Conservation (phyloP, 2,329 filamentous ascomycete species). For the Colletotrichum sidae region DNA sequence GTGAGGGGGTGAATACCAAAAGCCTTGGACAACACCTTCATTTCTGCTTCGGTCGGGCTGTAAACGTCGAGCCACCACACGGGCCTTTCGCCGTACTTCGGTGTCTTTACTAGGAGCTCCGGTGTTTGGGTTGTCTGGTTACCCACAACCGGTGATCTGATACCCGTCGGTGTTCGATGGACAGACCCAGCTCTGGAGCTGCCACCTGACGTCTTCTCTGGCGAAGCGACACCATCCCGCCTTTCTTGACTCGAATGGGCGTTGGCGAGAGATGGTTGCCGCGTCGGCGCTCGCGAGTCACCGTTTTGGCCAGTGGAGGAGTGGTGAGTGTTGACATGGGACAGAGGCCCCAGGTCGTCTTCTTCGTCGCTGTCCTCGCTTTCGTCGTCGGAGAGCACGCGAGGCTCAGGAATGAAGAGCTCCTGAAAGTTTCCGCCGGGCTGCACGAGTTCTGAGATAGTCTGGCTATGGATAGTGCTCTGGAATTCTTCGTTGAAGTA, state of each 20-base stretch:
- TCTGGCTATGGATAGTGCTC: conserved; percentile 95
- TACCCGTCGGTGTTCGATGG: conserved; percentile 59
- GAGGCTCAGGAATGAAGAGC: conserved; percentile 90
- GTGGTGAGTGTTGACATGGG: conserved; percentile 39
- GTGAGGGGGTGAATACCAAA: conserved; percentile 97
- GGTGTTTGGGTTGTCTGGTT: conserved; percentile 43
- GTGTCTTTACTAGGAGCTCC: conserved; percentile 55
- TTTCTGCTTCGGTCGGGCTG: conserved; percentile 91
- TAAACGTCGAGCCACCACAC: conserved; percentile 98
- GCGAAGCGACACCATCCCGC: conserved; percentile 44
- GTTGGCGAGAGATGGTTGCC: conserved; percentile 57
- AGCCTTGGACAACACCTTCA: conserved; percentile 91
- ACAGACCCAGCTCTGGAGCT: conserved; percentile 53
- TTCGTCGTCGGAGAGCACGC: conserved; percentile 78
- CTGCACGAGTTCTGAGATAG: conserved; percentile 91
- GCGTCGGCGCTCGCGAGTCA: conserved; percentile 58
- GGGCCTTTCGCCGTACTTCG: conserved; percentile 82
- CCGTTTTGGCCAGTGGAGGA: conserved; percentile 48
- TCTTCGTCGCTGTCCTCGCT: conserved; percentile 68
- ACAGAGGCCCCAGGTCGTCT: conserved; percentile 17
- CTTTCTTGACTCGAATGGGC: conserved; percentile 43
- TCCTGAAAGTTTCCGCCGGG: conserved; percentile 86
- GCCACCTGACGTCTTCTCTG: conserved; percentile 46
- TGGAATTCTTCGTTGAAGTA: conserved; percentile 99
- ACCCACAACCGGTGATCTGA: conserved; percentile 50